phyloP scores from a whole-genome alignment of 345 rosid species.

The Fremontodendron californicum region DNA sequence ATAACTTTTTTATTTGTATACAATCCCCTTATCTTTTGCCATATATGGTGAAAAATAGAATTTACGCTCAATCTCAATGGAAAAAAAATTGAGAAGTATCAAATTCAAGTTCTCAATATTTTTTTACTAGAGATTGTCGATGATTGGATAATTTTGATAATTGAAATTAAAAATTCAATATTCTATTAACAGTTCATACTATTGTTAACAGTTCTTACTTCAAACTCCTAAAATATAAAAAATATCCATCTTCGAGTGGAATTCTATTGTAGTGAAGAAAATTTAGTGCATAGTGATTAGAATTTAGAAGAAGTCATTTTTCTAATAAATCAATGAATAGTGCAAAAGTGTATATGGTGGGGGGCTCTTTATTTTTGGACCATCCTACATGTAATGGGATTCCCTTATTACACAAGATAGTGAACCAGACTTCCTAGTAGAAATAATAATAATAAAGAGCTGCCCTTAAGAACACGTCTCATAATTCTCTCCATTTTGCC shows the following conservation, averaged over 20 bases:
- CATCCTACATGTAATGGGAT: constrained; percentile 27
- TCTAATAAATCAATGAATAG: not conserved
- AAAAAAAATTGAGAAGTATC: too few species aligned
- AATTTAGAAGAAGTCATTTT: not conserved
- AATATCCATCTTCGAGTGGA: too few species aligned
- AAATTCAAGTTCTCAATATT: too few species aligned
- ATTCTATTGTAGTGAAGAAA: too few species aligned
- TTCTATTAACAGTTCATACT: too few species aligned
- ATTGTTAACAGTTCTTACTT: not conserved
- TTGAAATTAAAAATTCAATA: too few species aligned
- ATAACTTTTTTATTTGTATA: not conserved
- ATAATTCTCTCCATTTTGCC: constrained; percentile 21
- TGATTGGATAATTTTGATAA: too few species aligned
- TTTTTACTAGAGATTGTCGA: too few species aligned
- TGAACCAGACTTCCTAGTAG: not conserved
- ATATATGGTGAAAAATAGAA: not conserved
- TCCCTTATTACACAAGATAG: constrained; percentile 14
- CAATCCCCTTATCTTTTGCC: not conserved
- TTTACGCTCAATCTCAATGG: too few species aligned
- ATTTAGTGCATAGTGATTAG: too few species aligned
- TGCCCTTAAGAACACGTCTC: constrained; percentile 14
- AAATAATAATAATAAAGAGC: not conserved
- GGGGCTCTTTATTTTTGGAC: constrained; percentile 25
- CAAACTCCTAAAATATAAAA: not conserved
- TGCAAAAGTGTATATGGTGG: not conserved